Conservation (phyloP, 805 yeast genomes). For the Starmerella potacharoeniae region DNA sequence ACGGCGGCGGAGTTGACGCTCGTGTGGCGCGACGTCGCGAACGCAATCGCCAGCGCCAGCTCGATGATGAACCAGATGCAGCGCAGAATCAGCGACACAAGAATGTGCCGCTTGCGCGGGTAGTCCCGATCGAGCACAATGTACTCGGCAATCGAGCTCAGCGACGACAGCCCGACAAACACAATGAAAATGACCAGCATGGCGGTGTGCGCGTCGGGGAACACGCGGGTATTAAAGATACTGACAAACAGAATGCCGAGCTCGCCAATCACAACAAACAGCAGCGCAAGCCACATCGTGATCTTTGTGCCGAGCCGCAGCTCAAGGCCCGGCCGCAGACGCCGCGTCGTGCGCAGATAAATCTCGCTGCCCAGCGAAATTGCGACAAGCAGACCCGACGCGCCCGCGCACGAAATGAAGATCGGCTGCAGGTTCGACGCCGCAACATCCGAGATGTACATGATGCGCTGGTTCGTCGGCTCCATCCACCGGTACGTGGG, state of each 20-base stretch:
- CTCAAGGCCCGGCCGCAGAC: slow-evolving; percentile 36
- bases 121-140: slow-evolving; percentile 39
- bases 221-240: slow-evolving; percentile 53
- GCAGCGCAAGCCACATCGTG: slow-evolving; percentile 34
- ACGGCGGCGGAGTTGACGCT: slow-evolving; percentile 42
- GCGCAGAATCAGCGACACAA: slow-evolving; percentile 40
- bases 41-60: slow-evolving; percentile 55
- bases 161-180: slow-evolving; percentile 46
- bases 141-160: slow-evolving; percentile 38
- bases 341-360: slow-evolving; percentile 44
- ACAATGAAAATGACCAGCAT: slow-evolving; percentile 67
- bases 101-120: slow-evolving; percentile 26
- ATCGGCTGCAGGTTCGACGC: slow-evolving; percentile 70
- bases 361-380: slow-evolving; percentile 54
- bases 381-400: slow-evolving; percentile 66
- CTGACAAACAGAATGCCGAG: slow-evolving; percentile 64
- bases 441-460: slow-evolving; percentile 73
- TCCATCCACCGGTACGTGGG: slow-evolving; percentile 56
- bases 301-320: slow-evolving; percentile 23
- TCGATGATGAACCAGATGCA: slow-evolving; percentile 56
- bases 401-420: slow-evolving; percentile 66
- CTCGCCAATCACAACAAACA: slow-evolving; percentile 47
- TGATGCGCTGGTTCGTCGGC: slow-evolving; percentile 34
- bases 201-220: slow-evolving; percentile 40
- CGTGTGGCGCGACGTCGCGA: slow-evolving; percentile 31